Evolutionary conservation across 192 early-diverging fungal genomes (phyloP).

Genomic region (Podila verticillata): DNA sequence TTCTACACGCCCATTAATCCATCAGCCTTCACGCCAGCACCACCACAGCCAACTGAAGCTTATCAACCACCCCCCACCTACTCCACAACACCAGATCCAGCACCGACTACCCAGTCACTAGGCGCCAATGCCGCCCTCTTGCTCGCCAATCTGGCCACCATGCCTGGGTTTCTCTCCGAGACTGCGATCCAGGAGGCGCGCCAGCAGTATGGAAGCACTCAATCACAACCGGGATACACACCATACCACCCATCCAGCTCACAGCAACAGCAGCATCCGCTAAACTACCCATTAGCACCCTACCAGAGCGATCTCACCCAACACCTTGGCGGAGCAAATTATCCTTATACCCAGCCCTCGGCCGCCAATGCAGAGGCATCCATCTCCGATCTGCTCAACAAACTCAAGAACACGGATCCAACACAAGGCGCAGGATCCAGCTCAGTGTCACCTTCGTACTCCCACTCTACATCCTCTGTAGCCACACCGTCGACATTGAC

Average conservation of each 20-base stretch:
- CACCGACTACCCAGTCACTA: not conserved
- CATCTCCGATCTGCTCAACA: not conserved
- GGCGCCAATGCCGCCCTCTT: slow-evolving; percentile 21
- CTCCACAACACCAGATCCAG: not conserved
- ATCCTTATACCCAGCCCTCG: not conserved
- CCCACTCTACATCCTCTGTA: not conserved
- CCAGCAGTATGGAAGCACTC: slow-evolving; percentile 9
- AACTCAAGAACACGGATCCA: not conserved
- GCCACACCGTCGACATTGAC: too few relatives aligned
- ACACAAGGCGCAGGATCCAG: too few relatives aligned
- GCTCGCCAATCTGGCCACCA: slow-evolving; percentile 28
- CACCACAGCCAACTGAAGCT: not conserved
- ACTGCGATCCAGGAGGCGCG: slow-evolving; percentile 37
- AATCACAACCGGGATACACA: not conserved
- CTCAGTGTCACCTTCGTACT: not conserved
- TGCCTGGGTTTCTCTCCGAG: slow-evolving; percentile 42
- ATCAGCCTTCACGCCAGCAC: slow-evolving; percentile 1
- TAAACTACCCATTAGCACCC: not conserved
- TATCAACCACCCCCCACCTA: not conserved
- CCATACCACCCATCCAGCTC: not conserved
- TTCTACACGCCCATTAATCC: slow-evolving; percentile 50
- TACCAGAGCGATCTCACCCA: not conserved
- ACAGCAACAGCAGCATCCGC: not conserved
- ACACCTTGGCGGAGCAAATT: not conserved
- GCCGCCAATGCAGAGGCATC: not conserved